Evolutionary conservation across 306 rosid genomes (phyloP), one percentile per base, ranked within the genome.

Genomic region (Corylus heterophylla): DNA sequence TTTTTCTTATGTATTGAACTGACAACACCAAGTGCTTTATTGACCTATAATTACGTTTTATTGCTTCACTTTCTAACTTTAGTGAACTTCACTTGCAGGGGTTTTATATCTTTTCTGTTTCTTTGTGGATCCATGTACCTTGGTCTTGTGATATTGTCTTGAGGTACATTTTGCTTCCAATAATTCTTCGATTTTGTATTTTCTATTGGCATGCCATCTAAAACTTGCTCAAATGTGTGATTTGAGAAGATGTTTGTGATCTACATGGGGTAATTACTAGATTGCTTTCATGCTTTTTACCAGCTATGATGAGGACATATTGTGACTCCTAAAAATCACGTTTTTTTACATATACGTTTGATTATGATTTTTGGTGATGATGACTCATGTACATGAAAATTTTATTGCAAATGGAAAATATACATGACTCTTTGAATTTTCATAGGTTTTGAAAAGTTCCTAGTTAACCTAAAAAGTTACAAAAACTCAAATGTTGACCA

Each of bases 81-180:
- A 6, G 42, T 50, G 13, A 76, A 74, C 62, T 80, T 20, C 18
- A 11, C 69, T 74, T 77, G 82, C 83, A 88, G 92, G 94, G 90
- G 92, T 13, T 66, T 90, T 3, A 87, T 90, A 79, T 86, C 94
- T 25, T 80, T 88, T 73, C 12, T 71, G 49, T 88, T 88, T 82
- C 90, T 86, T 47, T 86, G 92, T 31, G 89, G 83, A 62, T 89
- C 92, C 31, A 86, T 90, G 86, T 90, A 88, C 68, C 88, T 88
- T 20, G 90, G 88, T 74, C 85, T 82, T 74, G 94, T 90, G 37
- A 86, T 90, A 61, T 78, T 90, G 85, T 85, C 92, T 52, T 85
- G 70, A 85, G 87, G 88, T 82, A 86, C 17, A 37, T 69, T 69
- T 10, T 70, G 54, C 37, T 44, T 49, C 59, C 12, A 9, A 12